A percentile compares a stretch with the other conserved stretches of the same genome.
These are phyloP conservation scores for Volvox carteri DNA, from an alignment of 163 green algal genomes.

Conservation along the genomic window DNA sequence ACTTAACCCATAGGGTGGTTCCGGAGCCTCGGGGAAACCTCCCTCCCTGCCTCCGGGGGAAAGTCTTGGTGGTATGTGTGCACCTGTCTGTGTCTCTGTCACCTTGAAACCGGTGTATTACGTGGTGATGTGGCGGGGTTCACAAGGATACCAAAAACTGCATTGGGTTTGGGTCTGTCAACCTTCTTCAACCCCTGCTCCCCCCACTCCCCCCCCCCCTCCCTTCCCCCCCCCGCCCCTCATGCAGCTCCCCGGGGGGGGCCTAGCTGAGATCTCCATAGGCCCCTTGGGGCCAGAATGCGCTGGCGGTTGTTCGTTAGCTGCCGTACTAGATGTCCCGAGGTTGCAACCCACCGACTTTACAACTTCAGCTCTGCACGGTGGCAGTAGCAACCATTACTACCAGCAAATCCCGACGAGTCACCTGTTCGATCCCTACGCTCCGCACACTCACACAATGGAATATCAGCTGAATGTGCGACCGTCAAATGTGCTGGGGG, in stretches of 20 bases:
- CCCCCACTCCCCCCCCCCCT: too few relatives aligned
- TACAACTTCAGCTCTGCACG: background rate
- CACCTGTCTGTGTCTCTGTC: background rate
- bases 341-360: background rate
- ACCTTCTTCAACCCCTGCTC: background rate
- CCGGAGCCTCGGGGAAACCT: too few relatives aligned
- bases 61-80: background rate
- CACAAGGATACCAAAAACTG: too few relatives aligned
- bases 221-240: background rate
- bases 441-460: constrained; percentile 45
- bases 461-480: constrained; percentile 20
- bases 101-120: background rate
- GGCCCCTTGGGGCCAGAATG: constrained; percentile 21
- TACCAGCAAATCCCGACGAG: background rate
- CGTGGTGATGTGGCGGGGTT: background rate
- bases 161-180: background rate
- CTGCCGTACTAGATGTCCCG: constrained; percentile 47
- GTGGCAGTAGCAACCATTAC: background rate
- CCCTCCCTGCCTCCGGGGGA: too few relatives aligned
- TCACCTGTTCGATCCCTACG: constrained; percentile 61
- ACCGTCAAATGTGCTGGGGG: background rate
- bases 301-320: background rate
- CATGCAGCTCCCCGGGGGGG: background rate
- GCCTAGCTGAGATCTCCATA: background rate
- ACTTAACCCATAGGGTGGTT: too few relatives aligned